Base-by-base conservation (phyloP, 1,139 yeast genomes). In the Tardiomyces depauwii region DNA sequence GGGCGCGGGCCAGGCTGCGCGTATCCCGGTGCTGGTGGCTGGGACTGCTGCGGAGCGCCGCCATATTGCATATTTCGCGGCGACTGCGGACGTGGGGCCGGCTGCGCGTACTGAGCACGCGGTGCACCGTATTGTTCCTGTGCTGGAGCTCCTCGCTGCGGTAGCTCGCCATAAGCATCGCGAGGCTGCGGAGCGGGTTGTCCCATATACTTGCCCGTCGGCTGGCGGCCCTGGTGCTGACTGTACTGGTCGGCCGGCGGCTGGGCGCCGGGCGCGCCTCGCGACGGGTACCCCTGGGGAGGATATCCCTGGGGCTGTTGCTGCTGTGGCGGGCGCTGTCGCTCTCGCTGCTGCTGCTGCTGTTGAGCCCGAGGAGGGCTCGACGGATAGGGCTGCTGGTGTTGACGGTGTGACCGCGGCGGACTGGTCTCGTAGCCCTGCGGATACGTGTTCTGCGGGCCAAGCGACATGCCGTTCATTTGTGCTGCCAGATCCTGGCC, bases 341-440 rank as follows among this genome's bases (percentile, higher is more conserved):
- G 10, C 33, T 30, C n/a, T 5, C 5, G 33, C 33, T 30, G 33
- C 10, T 30, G 33, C 12, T 12, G 40, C 19, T 38, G 40, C 5
- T 33, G 44, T 18, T 19, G 40, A 10, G 30, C 41, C 18, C 16
- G 40, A 11, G 44, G 40, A 42, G 18, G 19, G 32, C 28, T 12
- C 25, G 14, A 33, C 16, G 44, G 33, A 18, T 23, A 28, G 9
- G 33, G 36, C 23, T 18, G 40, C 41, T 7, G 36, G n/a, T n/a
- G n/a, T n/a, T n/a, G 25, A 21, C 25, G 25, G 7, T 21, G 25
- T 21, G 25, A 4, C 4, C 25, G 25, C 25, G 25, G 25, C 25
- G 25, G 7, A 21, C 25, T 21, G 25, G 25, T 21, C n/a, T n/a
- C 25, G 25, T 21, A 21, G 25, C 25, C 25, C 25, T 21, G 18